Evolutionary conservation across 2,329 filamentous ascomycete genomes (phyloP), one percentile per base, ranked within the genome.

Genomic region (Cadophora gregata): DNA sequence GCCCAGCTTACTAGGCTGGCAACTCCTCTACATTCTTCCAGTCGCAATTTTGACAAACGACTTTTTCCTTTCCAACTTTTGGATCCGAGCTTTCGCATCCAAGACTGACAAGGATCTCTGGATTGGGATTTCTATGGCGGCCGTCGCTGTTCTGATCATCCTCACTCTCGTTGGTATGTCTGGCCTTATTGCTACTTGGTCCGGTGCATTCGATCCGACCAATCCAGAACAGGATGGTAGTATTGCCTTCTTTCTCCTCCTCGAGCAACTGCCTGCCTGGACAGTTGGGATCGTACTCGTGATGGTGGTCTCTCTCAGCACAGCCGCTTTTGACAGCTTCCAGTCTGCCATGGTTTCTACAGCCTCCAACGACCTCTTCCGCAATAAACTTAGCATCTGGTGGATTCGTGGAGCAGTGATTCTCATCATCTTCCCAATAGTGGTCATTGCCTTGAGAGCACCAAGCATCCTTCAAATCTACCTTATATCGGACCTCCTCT

Each of bases 271-370:
- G 1, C 92, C 92, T 0, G 83, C 80, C 64, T 96, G 92, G 92
- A 91, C 93, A n/a, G 86, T 96, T 1, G 92, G 91, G 63, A 86
- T 96, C 70, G 87, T 95, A 0, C 83, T 96, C 10, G 88, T 95
- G 76, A 93, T 96, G 91, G 87, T 91, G 0, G 87, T 94, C 36
- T 87, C 87, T 10, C 85, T 96, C 62, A 91, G 88, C 74, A 93
- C 90, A 2, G 89, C 92, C 0, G 88, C 92, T 0, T 95, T 96
- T 70, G 92, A 96, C 81, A 90, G 86, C 69, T 83, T 95, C 45
- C 93, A 95, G 79, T 91, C 89, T 1, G 90, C 92, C 72, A 93
- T 96, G 89, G 90, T 95, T 8, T 93, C 90, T n/a, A 91, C 90
- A 0, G 90, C 89, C 16, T 93, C 90, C 71, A 95, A 95, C 80